These are phyloP conservation scores for Aaosphaeria arxii DNA, from an alignment of 2,329 filamentous ascomycete species.

Conservation along the genomic window DNA sequence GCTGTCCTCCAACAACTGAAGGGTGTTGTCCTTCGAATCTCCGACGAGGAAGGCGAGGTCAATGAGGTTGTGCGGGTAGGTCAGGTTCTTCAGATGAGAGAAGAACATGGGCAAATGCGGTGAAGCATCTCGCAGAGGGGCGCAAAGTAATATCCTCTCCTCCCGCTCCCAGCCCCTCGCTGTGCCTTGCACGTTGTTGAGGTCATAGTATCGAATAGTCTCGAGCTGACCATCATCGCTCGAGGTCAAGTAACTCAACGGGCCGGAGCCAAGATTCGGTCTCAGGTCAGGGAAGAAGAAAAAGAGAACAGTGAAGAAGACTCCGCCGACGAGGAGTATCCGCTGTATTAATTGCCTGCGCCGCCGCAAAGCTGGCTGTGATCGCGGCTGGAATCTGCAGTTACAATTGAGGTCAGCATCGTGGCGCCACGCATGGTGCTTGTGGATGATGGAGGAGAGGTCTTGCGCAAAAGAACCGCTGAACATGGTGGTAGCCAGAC, in stretches of 20 bases:
- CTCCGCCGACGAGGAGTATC: constrained; percentile 55
- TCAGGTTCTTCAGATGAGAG: constrained; percentile 92
- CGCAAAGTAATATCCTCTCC: constrained; percentile 91
- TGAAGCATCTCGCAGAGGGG: constrained; percentile 88
- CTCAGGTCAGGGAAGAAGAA: constrained; percentile 74
- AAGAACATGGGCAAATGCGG: constrained; percentile 97
- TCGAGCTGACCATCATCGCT: constrained; percentile 76
- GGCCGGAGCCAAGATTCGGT: constrained; percentile 57
- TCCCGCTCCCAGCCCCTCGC: constrained; percentile 93
- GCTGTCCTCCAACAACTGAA: constrained; percentile 70
- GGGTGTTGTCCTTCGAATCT: constrained; percentile 90
- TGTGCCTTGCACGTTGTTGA: constrained; percentile 86
- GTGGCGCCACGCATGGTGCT: constrained; percentile 14
- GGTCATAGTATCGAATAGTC: constrained; percentile 95
- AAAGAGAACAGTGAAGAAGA: constrained; percentile 62
- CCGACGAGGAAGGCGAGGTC: constrained; percentile 96
- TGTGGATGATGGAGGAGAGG: constrained; percentile 15
- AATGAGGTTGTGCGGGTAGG: constrained; percentile 94
- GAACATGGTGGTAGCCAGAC: constrained; percentile 31
- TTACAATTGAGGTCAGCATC: constrained; percentile 29
- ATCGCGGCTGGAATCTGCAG: constrained; percentile 78
- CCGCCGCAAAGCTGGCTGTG: constrained; percentile 69
- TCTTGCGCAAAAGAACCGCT: constrained; percentile 14
- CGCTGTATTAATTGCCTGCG: constrained; percentile 71
- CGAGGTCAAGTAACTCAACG: constrained; percentile 67